A percentile compares a stretch with the other conserved stretches of the same genome.
Evolutionary conservation across 148 eudicot genomes (phyloP).

Genomic region (Rhododendron vialii): DNA sequence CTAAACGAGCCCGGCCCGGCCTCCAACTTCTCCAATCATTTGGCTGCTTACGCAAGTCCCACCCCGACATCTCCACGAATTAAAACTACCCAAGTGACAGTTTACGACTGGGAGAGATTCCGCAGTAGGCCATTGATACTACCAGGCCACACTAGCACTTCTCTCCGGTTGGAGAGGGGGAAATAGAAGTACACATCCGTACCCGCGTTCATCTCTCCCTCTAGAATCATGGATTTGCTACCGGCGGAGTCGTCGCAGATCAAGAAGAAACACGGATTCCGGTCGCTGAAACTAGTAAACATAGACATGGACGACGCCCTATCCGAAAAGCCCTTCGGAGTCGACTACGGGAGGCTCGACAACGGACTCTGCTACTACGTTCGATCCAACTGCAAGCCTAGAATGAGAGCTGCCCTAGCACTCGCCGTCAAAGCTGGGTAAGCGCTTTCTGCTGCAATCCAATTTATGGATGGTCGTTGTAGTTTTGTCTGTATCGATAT

Average conservation of each 20-base stretch:
- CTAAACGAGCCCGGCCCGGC: no score
- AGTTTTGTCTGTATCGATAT: background rate
- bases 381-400: conserved; percentile 77
- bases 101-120: background rate
- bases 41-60: background rate
- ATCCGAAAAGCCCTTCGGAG: conserved; percentile 55
- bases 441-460: background rate
- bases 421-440: conserved; percentile 30
- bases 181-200: background rate
- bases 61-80: background rate
- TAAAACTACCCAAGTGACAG: background rate
- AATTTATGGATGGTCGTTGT: background rate
- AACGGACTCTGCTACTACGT: conserved; percentile 81
- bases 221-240: conserved; percentile 54
- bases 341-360: conserved; percentile 58
- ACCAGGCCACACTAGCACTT: background rate
- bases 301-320: conserved; percentile 48
- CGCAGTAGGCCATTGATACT: background rate
- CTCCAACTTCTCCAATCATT: no score
- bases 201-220: background rate
- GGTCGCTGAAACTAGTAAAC: conserved; percentile 58
- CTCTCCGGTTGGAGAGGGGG: background rate
- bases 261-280: conserved; percentile 59
- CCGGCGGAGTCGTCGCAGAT: conserved; percentile 52
- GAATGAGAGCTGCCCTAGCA: conserved; percentile 89